Base-by-base conservation (phyloP, 208 protist species). In the Naegleria gruberi region DNA sequence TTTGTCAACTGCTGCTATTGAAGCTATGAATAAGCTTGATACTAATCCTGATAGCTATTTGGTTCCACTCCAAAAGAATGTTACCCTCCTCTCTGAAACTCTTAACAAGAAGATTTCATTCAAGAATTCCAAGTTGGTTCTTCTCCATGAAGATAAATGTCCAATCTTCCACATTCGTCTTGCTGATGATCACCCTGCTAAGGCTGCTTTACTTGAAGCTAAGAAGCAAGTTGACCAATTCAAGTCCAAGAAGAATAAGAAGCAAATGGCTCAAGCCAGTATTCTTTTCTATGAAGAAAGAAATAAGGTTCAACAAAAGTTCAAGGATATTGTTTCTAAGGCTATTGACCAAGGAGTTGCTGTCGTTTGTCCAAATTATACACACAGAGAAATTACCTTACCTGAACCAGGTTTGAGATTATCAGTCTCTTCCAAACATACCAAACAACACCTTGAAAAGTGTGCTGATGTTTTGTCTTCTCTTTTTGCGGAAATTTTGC, bases 11-110 rank as follows among this genome's bases (percentile, higher is more conserved):
- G 94, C 96, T 19, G 95, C 96, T 26, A 94, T 94, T 17, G 92
- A 91, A 55, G 95, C 94, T 4, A 90, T 99, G 19, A 90, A 93
- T 0, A 87, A 97, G 12, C 91, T 99, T 4, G 91, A 96, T 81
- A 81, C 91, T 23, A 93, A 97, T 82, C 65, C 65, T 37, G 42
- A 45, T 82, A 37, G 26, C 65, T 42, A 42, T 30, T 42, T 65
- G 15, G 19, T 65, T 40, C 26, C 19, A 19, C 5, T 46, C 8
- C 84, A 45, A 8, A 40, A 41, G 30, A 44, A 65, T 30, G 65
- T 46, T 88, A 26, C 6, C 2, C 15, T 30, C 30, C 15, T 65
- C 6, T 23, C 15, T 15, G 19, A 37, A 34, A 65, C 41, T 43
- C 43, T 65, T 5, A 40, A 73, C 4, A 41, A 65, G n/a, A 88